Evolutionary conservation across 2,329 filamentous ascomycete genomes (phyloP), one percentile per base, ranked within the genome.

Genomic region (Nectriaceae sp.): DNA sequence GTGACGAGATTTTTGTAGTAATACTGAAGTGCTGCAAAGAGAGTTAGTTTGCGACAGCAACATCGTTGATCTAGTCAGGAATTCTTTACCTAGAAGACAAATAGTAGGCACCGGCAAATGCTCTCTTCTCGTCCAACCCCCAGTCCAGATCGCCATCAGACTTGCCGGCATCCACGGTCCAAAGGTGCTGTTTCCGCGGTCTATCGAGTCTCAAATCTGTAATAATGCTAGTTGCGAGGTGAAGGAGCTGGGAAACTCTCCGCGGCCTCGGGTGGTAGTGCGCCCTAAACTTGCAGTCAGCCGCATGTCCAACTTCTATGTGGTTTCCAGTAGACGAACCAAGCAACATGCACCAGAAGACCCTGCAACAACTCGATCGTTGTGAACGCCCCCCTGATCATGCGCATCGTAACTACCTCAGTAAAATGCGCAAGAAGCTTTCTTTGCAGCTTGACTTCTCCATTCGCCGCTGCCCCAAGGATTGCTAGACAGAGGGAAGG

Each of bases 31-130:
- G 50, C 65, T 42, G 41, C 43, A 20, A 38, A 49, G 4, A 5
- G n/a, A 55, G 1, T 0, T 0, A 0, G 2, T 4, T 1, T 1
- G 3, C 11, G 1, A 40, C 39, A 10, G 33, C 8, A n/a, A 15
- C 8, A 36, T 15, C 33, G n/a, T 10, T 10, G 5, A 44, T 6
- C 10, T 0, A 5, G 11, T 18, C 21, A 18, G 13, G 2, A 4
- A 5, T 2, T 6, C 10, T 21, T 38, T 52, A 68, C 65, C 64
- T 62, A 0, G 66, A 68, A 1, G 64, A 59, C 8, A 69, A 52
- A 36, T 66, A 68, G 24, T 67, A 69, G 3, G 61, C 60, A 4
- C 66, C 66, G 1, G 63, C 54, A 4, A 68, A 22, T 1, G 66
- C 65, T 45, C 66, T 54, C 48, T 57, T 56, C 42, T 68, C 65